Evolutionary conservation across 2,329 filamentous ascomycete genomes (phyloP).

Genomic region (Cladosporium cucumerinum): DNA sequence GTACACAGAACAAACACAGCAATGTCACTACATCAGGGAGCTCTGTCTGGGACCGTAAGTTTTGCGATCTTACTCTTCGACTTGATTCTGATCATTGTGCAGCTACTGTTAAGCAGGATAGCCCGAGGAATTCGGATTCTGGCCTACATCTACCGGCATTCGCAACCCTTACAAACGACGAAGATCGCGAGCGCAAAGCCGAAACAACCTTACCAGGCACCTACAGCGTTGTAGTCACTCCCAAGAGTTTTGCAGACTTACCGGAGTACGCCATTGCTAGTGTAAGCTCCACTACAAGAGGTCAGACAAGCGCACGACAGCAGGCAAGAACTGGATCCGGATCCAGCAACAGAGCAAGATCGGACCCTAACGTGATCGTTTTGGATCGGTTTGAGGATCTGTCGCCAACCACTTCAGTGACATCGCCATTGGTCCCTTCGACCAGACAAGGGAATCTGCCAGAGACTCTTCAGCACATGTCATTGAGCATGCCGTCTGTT

Average conservation of each 20-base stretch:
- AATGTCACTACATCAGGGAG: slow-evolving; percentile 52
- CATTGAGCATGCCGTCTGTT: slow-evolving; percentile 24
- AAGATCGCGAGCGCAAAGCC: slow-evolving; percentile 58
- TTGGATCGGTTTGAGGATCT: slow-evolving; percentile 50
- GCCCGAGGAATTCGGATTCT: neutral
- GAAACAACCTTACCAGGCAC: slow-evolving; percentile 51
- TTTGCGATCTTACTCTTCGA: neutral
- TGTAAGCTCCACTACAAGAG: neutral
- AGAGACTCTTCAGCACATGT: slow-evolving; percentile 24
- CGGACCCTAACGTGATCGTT: slow-evolving; percentile 50
- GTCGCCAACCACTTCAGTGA: slow-evolving; percentile 18
- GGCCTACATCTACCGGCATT: slow-evolving; percentile 52
- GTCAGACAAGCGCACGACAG: neutral
- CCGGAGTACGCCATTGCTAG: slow-evolving; percentile 46
- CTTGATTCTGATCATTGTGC: neutral
- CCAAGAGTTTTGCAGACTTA: slow-evolving; percentile 51
- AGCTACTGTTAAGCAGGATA: neutral
- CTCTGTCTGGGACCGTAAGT: slow-evolving; percentile 56
- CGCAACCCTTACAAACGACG: slow-evolving; percentile 51
- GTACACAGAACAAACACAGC: slow-evolving; percentile 31
- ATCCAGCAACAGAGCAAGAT: neutral
- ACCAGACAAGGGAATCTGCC: slow-evolving; percentile 21
- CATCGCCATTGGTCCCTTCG: slow-evolving; percentile 6
- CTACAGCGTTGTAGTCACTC: slow-evolving; percentile 55
- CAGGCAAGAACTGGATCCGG: slow-evolving; percentile 9